These are phyloP conservation scores for Monosporascus ibericus DNA, from an alignment of 2,329 filamentous ascomycete species.

Conservation along the genomic window DNA sequence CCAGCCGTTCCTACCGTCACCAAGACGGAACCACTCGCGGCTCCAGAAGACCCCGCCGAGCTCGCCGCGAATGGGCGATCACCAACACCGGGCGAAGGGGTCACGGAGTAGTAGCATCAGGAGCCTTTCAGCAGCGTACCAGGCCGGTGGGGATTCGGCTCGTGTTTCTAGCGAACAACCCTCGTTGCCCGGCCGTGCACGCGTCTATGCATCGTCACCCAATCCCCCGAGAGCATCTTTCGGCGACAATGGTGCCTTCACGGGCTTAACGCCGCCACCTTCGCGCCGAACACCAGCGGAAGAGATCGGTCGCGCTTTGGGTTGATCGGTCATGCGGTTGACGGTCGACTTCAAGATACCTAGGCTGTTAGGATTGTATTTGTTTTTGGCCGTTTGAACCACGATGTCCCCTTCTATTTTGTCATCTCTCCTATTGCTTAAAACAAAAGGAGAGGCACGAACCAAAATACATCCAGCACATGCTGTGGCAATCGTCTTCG, in stretches of 20 bases:
- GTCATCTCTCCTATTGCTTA: too few relatives aligned
- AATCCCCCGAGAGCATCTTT: conserved; percentile 38
- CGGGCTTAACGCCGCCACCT: conserved; percentile 44
- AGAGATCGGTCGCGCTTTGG: conserved; percentile 49
- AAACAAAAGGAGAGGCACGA: too few relatives aligned
- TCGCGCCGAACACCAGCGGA: conserved; percentile 33
- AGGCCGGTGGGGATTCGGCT: conserved; percentile 28
- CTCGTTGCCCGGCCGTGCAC: conserved; percentile 25
- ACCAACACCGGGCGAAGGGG: conserved; percentile 32
- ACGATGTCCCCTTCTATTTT: neutral
- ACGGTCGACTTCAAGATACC: neutral
- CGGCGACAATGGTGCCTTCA: conserved; percentile 37
- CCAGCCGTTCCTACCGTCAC: conserved; percentile 48
- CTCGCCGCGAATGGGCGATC: conserved; percentile 24
- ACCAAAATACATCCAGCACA: too few relatives aligned
- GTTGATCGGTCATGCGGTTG: conserved; percentile 30
- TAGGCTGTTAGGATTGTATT: too few relatives aligned
- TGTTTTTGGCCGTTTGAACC: neutral
- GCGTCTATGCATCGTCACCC: conserved; percentile 38
- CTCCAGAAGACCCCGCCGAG: conserved; percentile 42
- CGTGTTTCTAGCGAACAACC: conserved; percentile 28
- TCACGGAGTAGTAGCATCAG: conserved; percentile 41
- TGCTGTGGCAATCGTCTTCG: too few relatives aligned
- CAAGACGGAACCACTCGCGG: conserved; percentile 48
- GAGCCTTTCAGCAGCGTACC: conserved; percentile 36